Base-by-base conservation (phyloP, 805 yeast species). In the Ogataea nonfermentans region DNA sequence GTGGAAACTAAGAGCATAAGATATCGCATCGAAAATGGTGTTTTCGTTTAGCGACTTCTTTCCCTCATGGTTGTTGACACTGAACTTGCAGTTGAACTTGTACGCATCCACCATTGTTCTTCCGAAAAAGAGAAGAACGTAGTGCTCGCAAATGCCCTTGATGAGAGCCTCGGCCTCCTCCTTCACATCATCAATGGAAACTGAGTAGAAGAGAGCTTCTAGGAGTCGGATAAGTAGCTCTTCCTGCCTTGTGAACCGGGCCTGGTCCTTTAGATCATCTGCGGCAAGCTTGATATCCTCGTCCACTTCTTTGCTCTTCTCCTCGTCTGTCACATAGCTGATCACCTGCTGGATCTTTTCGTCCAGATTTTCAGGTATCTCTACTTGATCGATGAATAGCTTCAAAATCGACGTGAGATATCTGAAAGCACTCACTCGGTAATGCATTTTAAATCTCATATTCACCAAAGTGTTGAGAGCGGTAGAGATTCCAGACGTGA, bases 1-100 rank as follows among this genome's bases (percentile, higher is more conserved):
- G 65, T 87, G 84, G 44, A 84, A 89, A 40, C 95, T 81, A 47
- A 91, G 68, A 0, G 96, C 90, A 55, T 76, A 78, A 10, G 81
- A 76, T 31, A 93, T 78, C 0, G 95, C 95, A 48, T 78, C 79
- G 33, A 88, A 70, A 27, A 89, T 67, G 0, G 84, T 73, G 23
- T 78, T 76, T 44, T 88, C 91, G 38, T 80, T 79, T 16, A 90
- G 68, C 44, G 72, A 71, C 4, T 81, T 78, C 26, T 71, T 69
- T 0, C 96, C 96, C 62, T 89, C 96, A 43, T 83, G 78, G 46
- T 87, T 88, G 39, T 77, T 76, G 17, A 89, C 80, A 9, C 81
- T 76, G 56, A 91, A 91, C 9, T 80, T 73, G 19, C 90, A 68
- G 50, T 78, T 76, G 56, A 78, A 71, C 62, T 79, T 80, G 37